Evolutionary conservation across 306 rosid genomes (phyloP).

Genomic region (Cucurbita argyrosperma): DNA sequence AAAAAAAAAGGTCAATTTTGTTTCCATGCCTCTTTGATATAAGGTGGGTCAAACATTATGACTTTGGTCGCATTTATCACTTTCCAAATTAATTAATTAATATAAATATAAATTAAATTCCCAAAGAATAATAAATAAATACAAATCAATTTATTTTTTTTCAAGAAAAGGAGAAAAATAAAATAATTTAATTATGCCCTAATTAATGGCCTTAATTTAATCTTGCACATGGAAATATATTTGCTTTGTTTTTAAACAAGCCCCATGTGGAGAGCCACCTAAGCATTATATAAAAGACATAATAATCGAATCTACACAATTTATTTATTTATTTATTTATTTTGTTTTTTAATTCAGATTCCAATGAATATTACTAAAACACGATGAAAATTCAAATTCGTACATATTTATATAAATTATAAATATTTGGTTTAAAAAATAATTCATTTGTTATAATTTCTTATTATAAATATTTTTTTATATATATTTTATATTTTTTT

Average conservation of each 20-base stretch:
- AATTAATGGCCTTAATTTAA: not conserved
- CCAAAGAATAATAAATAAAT: not conserved
- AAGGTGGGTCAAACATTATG: too few relatives aligned
- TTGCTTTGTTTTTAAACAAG: not conserved
- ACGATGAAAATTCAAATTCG: too few relatives aligned
- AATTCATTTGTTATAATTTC: too few relatives aligned
- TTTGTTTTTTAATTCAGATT: not conserved
- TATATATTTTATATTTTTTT: not conserved
- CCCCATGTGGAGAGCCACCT: slow-evolving; percentile 6
- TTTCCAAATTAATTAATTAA: not conserved
- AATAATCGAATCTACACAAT: not conserved
- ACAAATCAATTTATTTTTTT: not conserved
- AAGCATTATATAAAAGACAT: not conserved
- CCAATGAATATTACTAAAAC: too few relatives aligned
- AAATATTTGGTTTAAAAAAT: too few relatives aligned
- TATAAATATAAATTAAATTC: not conserved
- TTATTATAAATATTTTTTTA: too few relatives aligned
- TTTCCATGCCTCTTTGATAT: not conserved
- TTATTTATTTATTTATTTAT: not conserved
- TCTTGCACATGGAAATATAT: not conserved
- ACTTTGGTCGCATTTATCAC: not conserved
- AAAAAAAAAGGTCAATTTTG: not conserved
- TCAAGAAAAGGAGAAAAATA: not conserved
- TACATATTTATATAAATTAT: too few relatives aligned
- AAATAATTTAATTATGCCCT: not conserved